Evolutionary conservation across 78 protist genomes (phyloP), one percentile per base, ranked within the genome.

Genomic region (Dictyostelium discoideum): DNA sequence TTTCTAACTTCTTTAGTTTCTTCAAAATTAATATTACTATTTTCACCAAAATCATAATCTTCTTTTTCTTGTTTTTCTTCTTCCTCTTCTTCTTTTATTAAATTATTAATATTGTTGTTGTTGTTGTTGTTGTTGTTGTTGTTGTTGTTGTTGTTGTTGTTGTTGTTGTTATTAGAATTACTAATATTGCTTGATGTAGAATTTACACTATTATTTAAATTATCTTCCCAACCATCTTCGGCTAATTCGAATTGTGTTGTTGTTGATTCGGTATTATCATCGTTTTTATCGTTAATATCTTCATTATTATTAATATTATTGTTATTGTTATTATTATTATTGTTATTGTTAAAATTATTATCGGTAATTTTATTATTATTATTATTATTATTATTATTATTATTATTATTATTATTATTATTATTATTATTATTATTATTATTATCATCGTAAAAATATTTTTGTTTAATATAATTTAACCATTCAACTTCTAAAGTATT

Each of bases 201-300:
- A 10, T n/a, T 69, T 69, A 29, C 39, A 24, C 77, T 69, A 69
- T 69, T 69, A 11, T 69, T 69, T 69, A 69, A 69, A 69, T 80
- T 80, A 57, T 83, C 87, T 24, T 83, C 87, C 87, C 87, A 83
- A n/a, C 87, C 87, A 24, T 83, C 87, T 60, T 83, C 87, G 9
- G 81, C 54, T 0, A 26, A 69, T 44, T 65, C 42, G 54, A 84
- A 37, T 29, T 20, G 29, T 2, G 63, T 46, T 37, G 50, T 24
- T 1, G 46, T 32, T 3, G 69, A n/a, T 44, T 85, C 57, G 16
- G 22, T 22, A 54, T 44, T 48, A 6, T 16, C 29, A 29, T 78
- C 69, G 37, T 76, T 81, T 16, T 74, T 32, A 7, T 29, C 85
- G 16, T 39, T 6, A 11, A 44, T 72, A 26, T 42, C 11, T 40